Conservation (phyloP, 2,329 filamentous ascomycete species). For the Cladosporium colombiae region DNA sequence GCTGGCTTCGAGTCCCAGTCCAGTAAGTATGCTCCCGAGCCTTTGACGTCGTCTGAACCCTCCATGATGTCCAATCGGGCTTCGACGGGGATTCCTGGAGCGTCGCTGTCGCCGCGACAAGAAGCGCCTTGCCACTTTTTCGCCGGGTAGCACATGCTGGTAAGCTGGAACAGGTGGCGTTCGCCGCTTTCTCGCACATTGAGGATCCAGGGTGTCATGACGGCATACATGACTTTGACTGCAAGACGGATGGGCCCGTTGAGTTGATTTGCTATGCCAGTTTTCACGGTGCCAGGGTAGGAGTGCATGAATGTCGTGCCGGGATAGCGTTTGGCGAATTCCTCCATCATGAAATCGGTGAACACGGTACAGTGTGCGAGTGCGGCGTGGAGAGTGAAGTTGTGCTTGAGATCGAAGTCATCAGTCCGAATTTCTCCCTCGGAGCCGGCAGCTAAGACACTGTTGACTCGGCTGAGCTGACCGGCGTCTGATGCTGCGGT, state of each 20-base stretch:
- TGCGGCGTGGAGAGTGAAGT: slow-evolving; percentile 40
- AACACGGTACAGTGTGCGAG: slow-evolving; percentile 49
- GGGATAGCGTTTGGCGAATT: slow-evolving; percentile 50
- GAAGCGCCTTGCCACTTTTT: slow-evolving; percentile 10
- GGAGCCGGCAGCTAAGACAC: slow-evolving; percentile 55
- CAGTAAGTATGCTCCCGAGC: slow-evolving; percentile 41
- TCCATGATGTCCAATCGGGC: slow-evolving; percentile 33
- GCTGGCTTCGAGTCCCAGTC: slow-evolving; percentile 41
- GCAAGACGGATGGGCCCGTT: slow-evolving; percentile 37
- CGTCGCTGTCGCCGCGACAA: slow-evolving; percentile 24
- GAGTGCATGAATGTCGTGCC: slow-evolving; percentile 53
- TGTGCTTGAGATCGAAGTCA: slow-evolving; percentile 48
- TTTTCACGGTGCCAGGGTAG: slow-evolving; percentile 52
- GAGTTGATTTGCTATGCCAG: slow-evolving; percentile 44
- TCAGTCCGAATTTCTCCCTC: slow-evolving; percentile 53
- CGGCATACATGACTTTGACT: slow-evolving; percentile 39
- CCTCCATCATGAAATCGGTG: slow-evolving; percentile 55
- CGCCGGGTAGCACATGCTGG: slow-evolving; percentile 37
- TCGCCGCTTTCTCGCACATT: slow-evolving; percentile 47
- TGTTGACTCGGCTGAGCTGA: slow-evolving; percentile 55
- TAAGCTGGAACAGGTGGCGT: slow-evolving; percentile 48
- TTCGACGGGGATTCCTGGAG: slow-evolving; percentile 32
- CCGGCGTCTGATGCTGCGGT: slow-evolving; percentile 41
- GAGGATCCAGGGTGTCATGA: slow-evolving; percentile 42
- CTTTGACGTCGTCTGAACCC: slow-evolving; percentile 34